phyloP scores from a whole-genome alignment of 345 rosid species.

The Rhodamnia argentea region DNA sequence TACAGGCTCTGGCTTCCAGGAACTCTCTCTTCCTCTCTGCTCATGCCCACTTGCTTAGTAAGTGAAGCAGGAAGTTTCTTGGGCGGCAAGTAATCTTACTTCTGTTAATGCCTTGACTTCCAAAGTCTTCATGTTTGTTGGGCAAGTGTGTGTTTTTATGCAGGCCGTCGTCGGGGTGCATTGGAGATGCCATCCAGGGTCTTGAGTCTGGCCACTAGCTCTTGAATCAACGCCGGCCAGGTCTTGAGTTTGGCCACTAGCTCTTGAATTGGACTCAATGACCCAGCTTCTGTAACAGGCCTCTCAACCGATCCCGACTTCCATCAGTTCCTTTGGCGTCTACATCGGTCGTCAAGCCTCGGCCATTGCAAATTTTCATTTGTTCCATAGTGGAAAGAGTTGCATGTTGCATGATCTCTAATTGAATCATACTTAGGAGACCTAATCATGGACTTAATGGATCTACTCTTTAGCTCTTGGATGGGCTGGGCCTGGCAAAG shows the following conservation, averaged over 20 bases:
- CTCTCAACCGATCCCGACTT: neutral
- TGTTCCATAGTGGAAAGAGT: neutral
- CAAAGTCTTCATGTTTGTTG: neutral
- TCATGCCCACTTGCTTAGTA: neutral
- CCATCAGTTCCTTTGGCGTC: neutral
- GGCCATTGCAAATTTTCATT: neutral
- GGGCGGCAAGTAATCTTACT: neutral
- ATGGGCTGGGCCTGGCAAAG: neutral
- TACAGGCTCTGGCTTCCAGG: neutral
- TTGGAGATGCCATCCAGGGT: neutral
- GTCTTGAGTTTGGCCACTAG: neutral
- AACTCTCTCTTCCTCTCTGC: neutral
- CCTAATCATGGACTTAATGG: neutral
- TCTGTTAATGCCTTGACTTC: neutral
- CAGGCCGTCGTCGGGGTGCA: too few relatives aligned
- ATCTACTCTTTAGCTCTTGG: neutral
- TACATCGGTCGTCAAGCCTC: neutral
- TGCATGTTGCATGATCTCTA: neutral
- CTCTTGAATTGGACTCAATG: neutral
- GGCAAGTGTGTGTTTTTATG: neutral
- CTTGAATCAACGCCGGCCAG: neutral
- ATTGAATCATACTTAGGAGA: neutral
- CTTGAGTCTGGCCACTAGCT: neutral
- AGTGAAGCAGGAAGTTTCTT: neutral
- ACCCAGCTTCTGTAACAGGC: neutral